Evolutionary conservation across 2,329 filamentous ascomycete genomes (phyloP).

Genomic region (Verticillium isaacii): DNA sequence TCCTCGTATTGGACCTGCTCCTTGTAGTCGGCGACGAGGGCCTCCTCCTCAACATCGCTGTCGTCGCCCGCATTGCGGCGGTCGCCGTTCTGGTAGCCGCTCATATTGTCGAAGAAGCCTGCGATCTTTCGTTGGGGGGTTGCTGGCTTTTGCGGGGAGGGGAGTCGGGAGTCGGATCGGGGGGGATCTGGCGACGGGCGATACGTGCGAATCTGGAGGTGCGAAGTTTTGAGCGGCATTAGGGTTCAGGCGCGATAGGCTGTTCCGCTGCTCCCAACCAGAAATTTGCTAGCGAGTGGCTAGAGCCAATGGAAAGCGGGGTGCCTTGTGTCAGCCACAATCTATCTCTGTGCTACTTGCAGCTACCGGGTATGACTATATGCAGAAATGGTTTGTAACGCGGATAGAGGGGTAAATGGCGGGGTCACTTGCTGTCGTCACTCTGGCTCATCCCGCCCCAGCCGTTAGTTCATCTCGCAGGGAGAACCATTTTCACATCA

Average conservation of each 20-base stretch:
- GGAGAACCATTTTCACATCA: background rate
- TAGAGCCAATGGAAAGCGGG: background rate
- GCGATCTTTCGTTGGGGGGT: background rate
- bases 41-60: conserved; percentile 94
- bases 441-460: background rate
- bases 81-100: conserved; percentile 56
- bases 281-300: background rate
- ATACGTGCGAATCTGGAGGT: background rate
- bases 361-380: background rate
- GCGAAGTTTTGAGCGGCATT: background rate
- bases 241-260: background rate
- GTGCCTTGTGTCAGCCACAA: background rate
- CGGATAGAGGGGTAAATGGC: background rate
- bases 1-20: conserved; percentile 95
- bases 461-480: background rate
- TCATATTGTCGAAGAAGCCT: conserved; percentile 37
- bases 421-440: background rate
- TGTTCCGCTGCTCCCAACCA: background rate
- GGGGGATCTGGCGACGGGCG: background rate
- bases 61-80: conserved; percentile 67
- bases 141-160: background rate
- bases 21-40: conserved; percentile 89
- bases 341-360: background rate
- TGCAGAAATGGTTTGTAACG: background rate
- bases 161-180: conserved; percentile 4